Percentiles rank a stretch among this genome's conserved stretches.
These are phyloP conservation scores for Naumovozyma dairenensis DNA, from an alignment of 805 yeast species.

Conservation along the genomic window DNA sequence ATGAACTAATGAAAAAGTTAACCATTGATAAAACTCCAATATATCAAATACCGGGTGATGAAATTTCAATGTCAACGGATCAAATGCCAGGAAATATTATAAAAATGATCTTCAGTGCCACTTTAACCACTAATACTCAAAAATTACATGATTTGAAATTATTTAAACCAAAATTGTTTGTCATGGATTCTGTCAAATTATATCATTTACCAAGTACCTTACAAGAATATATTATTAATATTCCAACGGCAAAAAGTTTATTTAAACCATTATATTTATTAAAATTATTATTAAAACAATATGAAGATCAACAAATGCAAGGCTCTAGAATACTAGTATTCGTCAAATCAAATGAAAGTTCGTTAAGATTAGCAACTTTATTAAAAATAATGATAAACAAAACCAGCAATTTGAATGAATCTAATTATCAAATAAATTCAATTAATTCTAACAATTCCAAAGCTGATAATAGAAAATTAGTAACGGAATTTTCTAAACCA, in stretches of 20 bases:
- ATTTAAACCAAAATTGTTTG: conserved; percentile 52
- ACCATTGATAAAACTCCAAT: conserved; percentile 26
- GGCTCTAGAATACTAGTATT: conserved; percentile 20
- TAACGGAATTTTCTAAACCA: conserved; percentile 44
- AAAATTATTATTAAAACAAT: conserved; percentile 38
- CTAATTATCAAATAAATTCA: conserved; percentile 29
- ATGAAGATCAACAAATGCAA: neutral
- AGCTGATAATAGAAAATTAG: conserved; percentile 42
- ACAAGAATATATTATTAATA: conserved; percentile 32
- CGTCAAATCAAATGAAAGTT: conserved; percentile 56
- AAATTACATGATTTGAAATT: conserved; percentile 65
- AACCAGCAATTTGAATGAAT: neutral
- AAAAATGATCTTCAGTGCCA: conserved; percentile 82
- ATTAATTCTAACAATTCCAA: conserved; percentile 51
- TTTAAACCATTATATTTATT: conserved; percentile 69
- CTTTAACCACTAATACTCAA: conserved; percentile 88
- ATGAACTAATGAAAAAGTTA: conserved; percentile 35
- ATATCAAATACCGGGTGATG: too few species aligned
- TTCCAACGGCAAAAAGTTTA: conserved; percentile 32
- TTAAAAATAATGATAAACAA: conserved; percentile 13
- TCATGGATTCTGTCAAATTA: conserved; percentile 59
- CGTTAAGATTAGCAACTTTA: conserved; percentile 66
- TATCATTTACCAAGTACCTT: conserved; percentile 52
- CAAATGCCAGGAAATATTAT: conserved; percentile 33
- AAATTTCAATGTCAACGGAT: too few species aligned